Evolutionary conservation across 331 rosid species (phyloP), one percentile per base, ranked within the genome.

Genomic region (Erythrophleum ivorense): DNA sequence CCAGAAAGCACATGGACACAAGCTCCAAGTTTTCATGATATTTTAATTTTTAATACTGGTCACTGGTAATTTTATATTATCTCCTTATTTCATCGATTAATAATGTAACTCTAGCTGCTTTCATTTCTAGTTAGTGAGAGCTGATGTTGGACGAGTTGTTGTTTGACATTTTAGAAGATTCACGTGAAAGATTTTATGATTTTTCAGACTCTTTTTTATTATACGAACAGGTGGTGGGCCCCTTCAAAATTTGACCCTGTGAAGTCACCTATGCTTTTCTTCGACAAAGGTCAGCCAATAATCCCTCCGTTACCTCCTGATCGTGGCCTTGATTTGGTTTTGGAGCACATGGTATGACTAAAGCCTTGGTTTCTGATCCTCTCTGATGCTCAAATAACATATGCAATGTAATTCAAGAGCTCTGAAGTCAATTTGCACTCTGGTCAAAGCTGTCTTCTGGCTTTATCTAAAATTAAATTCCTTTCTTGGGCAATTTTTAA

Each of bases 231-330:
- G 98, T 94, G 97, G 97, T 90, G 98, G 98, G 98, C 98, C 29
- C 98, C 98, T 86, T 85, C 95, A 77, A 96, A 96, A 87, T 94
- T 96, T 85, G 91, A 96, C 83, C 98, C 97, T 57, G 89, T 84
- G 67, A 96, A 94, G 62, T 92, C 95, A 50, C 99, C 99, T 40
- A 84, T 96, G 97, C 89, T 96, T 81, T 94, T 96, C 88, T 96
- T 96, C 83, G 89, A 94, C 83, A 85, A 83, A 58, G 94, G 88
- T 65, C 87, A 80, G 48, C 97, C 97, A 50, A 70, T 92, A 78
- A 82, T 90, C 80, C 98, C 98, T 83, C 97, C 95, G 15, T 63
- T 92, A 78, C 87, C 86, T 62, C 91, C 97, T 58, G 85, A 85
- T 80, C 88, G 64, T 79, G 99, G 97, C 67, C 88, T 95, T 53